These are phyloP conservation scores for Myxozyma mucilagina DNA, from an alignment of 805 yeast genomes.

Conservation along the genomic window DNA sequence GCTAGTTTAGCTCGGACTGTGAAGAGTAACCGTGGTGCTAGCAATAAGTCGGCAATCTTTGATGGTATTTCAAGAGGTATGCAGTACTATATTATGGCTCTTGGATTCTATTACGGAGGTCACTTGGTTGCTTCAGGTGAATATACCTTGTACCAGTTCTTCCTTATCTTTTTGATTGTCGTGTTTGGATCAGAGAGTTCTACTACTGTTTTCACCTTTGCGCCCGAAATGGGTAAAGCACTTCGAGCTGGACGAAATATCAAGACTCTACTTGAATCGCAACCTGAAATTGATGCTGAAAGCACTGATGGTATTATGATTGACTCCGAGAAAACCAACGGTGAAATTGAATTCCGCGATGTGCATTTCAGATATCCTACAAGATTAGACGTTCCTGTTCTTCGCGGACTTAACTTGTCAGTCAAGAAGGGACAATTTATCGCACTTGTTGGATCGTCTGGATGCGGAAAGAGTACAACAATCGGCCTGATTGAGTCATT, in stretches of 20 bases:
- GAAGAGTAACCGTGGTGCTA: constrained; percentile 40
- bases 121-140: constrained; percentile 39
- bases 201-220: constrained; percentile 45
- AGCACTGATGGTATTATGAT: constrained; percentile 37
- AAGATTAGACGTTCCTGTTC: constrained; percentile 36
- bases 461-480: constrained; percentile 50
- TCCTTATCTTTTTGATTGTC: constrained; percentile 44
- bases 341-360: constrained; percentile 53
- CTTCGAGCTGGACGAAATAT: constrained; percentile 42
- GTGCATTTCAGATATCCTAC: constrained; percentile 40
- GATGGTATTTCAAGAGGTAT: constrained; percentile 45
- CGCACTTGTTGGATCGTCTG: constrained; percentile 86
- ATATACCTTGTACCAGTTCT: constrained; percentile 41
- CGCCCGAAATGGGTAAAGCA: constrained; percentile 50
- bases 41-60: constrained; percentile 37
- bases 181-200: constrained; percentile 48
- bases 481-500: constrained; percentile 55
- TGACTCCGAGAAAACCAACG: constrained; percentile 40
- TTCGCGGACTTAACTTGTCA: constrained; percentile 33
- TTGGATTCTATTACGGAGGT: constrained; percentile 48
- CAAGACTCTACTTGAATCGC: constrained; percentile 38
- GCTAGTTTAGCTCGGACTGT: constrained; percentile 19
- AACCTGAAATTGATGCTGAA: constrained; percentile 43
- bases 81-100: constrained; percentile 46
- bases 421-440: constrained; percentile 79